These are phyloP conservation scores for Sporobolomyces pararoseus DNA, from an alignment of 768 basidiomycete species.

Conservation along the genomic window DNA sequence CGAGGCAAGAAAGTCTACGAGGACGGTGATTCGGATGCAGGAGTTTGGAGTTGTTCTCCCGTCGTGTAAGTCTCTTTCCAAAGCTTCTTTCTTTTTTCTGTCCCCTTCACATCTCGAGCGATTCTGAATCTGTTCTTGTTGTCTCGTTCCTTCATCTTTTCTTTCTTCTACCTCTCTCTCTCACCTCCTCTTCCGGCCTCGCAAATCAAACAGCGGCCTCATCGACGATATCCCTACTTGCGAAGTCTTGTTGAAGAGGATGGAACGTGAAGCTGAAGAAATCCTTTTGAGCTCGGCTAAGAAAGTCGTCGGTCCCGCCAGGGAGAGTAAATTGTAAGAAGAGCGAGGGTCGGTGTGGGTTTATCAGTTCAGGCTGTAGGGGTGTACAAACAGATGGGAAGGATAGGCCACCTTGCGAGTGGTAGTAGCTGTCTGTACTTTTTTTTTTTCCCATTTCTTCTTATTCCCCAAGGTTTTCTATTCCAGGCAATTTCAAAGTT, in stretches of 20 bases:
- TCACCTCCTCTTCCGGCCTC: too few relatives aligned
- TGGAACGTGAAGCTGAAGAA: slow-evolving; percentile 71
- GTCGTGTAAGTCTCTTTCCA: slow-evolving; percentile 36
- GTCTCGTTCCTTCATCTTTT: background rate
- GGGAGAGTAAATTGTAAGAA: slow-evolving; percentile 28
- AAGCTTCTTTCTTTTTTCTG: background rate
- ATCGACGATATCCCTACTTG: slow-evolving; percentile 83
- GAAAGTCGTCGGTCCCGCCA: background rate
- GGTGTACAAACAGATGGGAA: too few relatives aligned
- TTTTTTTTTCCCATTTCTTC: too few relatives aligned
- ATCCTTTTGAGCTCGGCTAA: slow-evolving; percentile 18
- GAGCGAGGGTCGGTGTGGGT: too few relatives aligned
- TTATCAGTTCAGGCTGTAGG: too few relatives aligned
- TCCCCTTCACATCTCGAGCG: too few relatives aligned
- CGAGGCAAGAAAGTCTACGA: slow-evolving; percentile 56
- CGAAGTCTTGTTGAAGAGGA: slow-evolving; percentile 61
- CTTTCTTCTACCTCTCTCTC: too few relatives aligned
- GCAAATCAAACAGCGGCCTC: slow-evolving; percentile 48
- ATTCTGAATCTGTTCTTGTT: background rate
- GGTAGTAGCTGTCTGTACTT: too few relatives aligned
- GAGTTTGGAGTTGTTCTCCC: slow-evolving; percentile 63
- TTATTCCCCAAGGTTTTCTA: too few relatives aligned
- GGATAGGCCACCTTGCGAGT: too few relatives aligned
- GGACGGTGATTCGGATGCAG: slow-evolving; percentile 69
- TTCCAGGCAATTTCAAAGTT: too few relatives aligned